Evolutionary conservation across 495 filamentous ascomycete species (phyloP).

Genomic region (Astrocystis sublimbata): DNA sequence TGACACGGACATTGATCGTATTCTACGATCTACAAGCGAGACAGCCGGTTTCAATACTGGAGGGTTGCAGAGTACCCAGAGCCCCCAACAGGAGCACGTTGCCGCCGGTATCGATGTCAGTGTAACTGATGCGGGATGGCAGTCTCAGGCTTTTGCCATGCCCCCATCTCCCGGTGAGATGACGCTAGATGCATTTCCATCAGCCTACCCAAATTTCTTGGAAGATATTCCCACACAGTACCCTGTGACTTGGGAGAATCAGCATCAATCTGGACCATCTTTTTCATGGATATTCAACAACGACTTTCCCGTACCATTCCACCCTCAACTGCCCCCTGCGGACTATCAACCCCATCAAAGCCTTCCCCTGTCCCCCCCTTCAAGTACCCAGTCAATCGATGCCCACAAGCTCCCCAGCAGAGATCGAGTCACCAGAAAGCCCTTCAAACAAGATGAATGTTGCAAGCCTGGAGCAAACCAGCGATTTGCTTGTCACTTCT

Average conservation of each 20-base stretch:
- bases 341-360: not conserved
- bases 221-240: not conserved
- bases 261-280: not conserved
- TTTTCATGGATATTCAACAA: not conserved
- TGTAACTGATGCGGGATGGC: not conserved
- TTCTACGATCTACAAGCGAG: not conserved
- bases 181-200: not conserved
- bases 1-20: not conserved
- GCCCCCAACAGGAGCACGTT: not conserved
- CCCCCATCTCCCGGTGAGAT: not conserved
- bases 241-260: not conserved
- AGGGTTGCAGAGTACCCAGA: not conserved
- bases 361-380: not conserved
- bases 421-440: not conserved
- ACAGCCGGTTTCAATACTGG: not conserved
- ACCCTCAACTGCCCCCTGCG: not conserved
- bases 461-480: not conserved
- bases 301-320: not conserved
- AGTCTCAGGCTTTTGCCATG: not conserved
- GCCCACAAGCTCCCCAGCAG: not conserved
- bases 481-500: constrained; percentile 27
- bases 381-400: not conserved
- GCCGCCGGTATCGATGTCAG: not conserved
- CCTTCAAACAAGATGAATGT: not conserved
- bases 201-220: not conserved